Conservation (phyloP, 2,329 filamentous ascomycete genomes). For the Clonostachys solani region DNA sequence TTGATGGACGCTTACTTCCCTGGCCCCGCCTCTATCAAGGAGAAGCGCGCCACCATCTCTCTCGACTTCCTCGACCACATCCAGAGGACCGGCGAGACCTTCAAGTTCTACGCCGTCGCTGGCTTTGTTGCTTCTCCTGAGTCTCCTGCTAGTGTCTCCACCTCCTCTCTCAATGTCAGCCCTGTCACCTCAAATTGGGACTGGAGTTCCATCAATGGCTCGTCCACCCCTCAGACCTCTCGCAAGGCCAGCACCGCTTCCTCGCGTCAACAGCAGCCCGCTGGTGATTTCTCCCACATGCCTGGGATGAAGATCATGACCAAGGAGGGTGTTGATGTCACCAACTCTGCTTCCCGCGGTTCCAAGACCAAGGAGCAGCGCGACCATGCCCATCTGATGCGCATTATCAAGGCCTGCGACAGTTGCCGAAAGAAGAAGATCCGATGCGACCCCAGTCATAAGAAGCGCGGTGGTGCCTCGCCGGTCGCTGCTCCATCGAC, state of each 20-base stretch:
- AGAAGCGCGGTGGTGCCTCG: constrained; percentile 33
- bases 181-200: constrained; percentile 43
- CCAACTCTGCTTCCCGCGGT: constrained; percentile 56
- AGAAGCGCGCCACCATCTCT: constrained; percentile 54
- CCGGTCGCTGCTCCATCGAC: background rate
- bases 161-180: constrained; percentile 42
- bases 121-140: constrained; percentile 28
- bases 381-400: constrained; percentile 62
- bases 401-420: constrained; percentile 64
- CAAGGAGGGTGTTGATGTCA: constrained; percentile 58
- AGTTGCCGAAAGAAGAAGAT: constrained; percentile 60
- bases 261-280: constrained; percentile 17
- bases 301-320: constrained; percentile 67
- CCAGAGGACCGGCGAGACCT: constrained; percentile 48
- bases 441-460: constrained; percentile 57
- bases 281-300: constrained; percentile 44
- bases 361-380: constrained; percentile 66
- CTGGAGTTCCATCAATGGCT: constrained; percentile 32
- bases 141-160: constrained; percentile 35
- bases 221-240: constrained; percentile 15
- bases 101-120: constrained; percentile 55
- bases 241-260: constrained; percentile 10
- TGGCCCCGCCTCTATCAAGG: constrained; percentile 46
- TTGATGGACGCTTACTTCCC: constrained; percentile 55
- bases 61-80: constrained; percentile 56